Evolutionary conservation across 176 grass and related monocot species (phyloP).

Genomic region (Phoenix roebelenii): DNA sequence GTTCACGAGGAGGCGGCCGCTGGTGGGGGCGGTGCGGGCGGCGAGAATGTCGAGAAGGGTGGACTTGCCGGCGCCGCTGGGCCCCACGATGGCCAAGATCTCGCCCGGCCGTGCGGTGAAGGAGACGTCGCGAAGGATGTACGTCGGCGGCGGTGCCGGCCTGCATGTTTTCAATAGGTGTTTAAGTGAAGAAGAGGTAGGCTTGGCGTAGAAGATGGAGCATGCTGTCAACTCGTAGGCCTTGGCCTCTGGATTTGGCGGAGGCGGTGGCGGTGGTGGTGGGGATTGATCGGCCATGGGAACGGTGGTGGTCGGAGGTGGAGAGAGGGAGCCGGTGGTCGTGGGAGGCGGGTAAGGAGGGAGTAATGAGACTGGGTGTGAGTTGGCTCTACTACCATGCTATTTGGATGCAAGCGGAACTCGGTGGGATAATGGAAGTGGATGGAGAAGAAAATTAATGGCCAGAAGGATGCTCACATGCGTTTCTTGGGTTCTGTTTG

Average conservation of each 20-base stretch:
- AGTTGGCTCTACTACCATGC: no score
- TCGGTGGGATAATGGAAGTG: no score
- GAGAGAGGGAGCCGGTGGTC: no score
- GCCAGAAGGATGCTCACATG: no score
- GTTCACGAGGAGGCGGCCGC: constrained; percentile 59
- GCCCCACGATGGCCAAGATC: constrained; percentile 79
- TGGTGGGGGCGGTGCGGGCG: constrained; percentile 47
- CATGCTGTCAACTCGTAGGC: constrained; percentile 60
- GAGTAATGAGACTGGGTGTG: no score
- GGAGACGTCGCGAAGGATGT: constrained; percentile 84
- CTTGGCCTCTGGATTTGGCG: not conserved
- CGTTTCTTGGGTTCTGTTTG: no score
- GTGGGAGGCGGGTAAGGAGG: no score
- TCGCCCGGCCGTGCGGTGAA: constrained; percentile 58
- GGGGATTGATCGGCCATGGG: no score
- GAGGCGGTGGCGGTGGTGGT: not conserved
- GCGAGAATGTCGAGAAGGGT: constrained; percentile 91
- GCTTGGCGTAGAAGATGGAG: constrained; percentile 81
- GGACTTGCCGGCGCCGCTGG: constrained; percentile 88
- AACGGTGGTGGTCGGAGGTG: no score
- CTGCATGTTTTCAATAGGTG: constrained; percentile 39
- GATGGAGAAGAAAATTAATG: no score
- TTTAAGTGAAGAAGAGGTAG: constrained; percentile 18
- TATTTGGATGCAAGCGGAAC: no score
- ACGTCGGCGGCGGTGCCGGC: constrained; percentile 23